Evolutionary conservation across 2,329 filamentous ascomycete genomes (phyloP), one percentile per base, ranked within the genome.

Genomic region (Scedosporium dehoogii): DNA sequence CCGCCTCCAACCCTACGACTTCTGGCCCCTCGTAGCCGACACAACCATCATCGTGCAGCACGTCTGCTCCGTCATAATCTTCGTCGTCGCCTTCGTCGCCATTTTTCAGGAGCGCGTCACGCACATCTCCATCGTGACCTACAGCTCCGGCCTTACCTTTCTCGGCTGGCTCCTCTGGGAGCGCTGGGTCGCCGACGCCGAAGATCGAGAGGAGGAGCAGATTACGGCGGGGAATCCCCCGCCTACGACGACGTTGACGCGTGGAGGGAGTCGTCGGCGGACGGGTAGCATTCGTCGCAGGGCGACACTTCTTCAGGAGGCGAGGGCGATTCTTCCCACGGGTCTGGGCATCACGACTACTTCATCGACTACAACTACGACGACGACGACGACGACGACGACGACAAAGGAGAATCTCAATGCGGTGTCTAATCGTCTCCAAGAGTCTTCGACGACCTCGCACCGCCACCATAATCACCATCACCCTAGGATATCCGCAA

Each of bases 21-120:
- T 99, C 75, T 99, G 94, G 93, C 91, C 92, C 7, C 81, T 99
- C 41, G 92, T 97, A 59, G 90, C 91, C 63, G 93, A 97, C 73
- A 93, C 91, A 14, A 97, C 93, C 3, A 91, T 97, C 64, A 97
- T 99, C 67, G 90, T 97, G 18, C 94, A 99, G 74, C 94, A 99
- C 73, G 89, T 97, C 58, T 96, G 91, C 73, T 96, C 91, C 6
- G 92, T 97, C 64, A 89, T 90, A 61, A 93, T 99, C 63, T 99
- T 97, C 71, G 84, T 96, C 65, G 92, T 93, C 67, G 96, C 90
- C 74, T 99, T 99, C 72, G 87, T 92, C 16, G 91, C 87, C 61
- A 99, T 99, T 65, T 90, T 90, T 68, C 86, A 93, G 68, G 87
- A 92, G 68, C 85, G 91, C 46, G 85, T 97, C n/a, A 92, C 89